Base-by-base conservation (phyloP, 2,329 filamentous ascomycete genomes). In the Pseudodiploospora longispora region DNA sequence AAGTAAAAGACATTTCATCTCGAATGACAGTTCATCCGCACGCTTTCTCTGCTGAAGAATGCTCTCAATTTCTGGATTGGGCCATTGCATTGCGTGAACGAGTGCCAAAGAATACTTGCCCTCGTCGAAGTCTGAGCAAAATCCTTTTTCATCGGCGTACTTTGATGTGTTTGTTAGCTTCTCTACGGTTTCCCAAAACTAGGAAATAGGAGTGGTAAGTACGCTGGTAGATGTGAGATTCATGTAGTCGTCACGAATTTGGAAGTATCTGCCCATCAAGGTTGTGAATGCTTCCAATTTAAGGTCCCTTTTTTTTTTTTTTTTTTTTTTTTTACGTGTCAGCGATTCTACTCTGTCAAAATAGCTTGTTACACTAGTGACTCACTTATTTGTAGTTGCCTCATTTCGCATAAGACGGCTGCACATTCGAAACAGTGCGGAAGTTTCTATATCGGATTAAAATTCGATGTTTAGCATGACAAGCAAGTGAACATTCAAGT, bases 121-220 rank as follows among this genome's bases (percentile, higher is more conserved):
- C 49, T 70, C 66, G 27, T 63, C 61, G 0, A 70, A 52, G 44
- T 70, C 67, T 33, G 68, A 66, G 43, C 59, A 63, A 43, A 66
- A 65, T 0, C 67, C 66, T 46, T 69, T 69, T 31, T 61, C 51
- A 1, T 50, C 47, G 2, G 61, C 54, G 41, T 69, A 69, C 57
- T 19, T 19, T 60, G 31, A 29, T 4, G 27, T 2, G 29, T 34
- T 37, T 36, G 19, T 36, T 40, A 41, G n/a, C 12, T 19, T 19
- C 2, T 19, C 2, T 19, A 19, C 19, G 19, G 19, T 19, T 19
- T 19, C 19, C 19, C 3, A 19, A 19, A 19, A 19, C 19, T 19
- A 19, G 3, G 19, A 3, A 19, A 19, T 19, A 19, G 19, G 19
- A 19, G 19, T 19, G 27, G n/a, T 30, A 51, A 42, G 38, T 36